Percentiles rank a stretch among this genome's conserved stretches.
phyloP scores from a whole-genome alignment of 176 grass and related monocot species.

The Cenchrus fungigraminus region DNA sequence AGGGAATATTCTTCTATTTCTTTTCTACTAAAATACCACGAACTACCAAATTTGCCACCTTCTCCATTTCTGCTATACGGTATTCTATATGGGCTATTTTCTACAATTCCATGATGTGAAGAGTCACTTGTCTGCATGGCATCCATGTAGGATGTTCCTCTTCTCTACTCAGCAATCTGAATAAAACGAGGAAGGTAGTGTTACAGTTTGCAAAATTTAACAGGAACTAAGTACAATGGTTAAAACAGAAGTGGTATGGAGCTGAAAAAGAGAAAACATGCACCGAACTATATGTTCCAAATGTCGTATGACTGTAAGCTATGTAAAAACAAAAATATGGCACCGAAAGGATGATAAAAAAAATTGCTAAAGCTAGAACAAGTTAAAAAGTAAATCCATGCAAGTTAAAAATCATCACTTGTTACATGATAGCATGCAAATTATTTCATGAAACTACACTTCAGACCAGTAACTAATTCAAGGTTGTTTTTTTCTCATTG shows the following conservation, averaged over 20 bases:
- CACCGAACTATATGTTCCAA: too few relatives aligned
- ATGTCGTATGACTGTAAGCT: background rate
- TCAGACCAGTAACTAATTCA: background rate
- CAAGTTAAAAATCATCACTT: background rate
- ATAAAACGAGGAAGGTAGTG: conserved; percentile 20
- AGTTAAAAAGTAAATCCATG: background rate
- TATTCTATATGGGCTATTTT: conserved; percentile 68
- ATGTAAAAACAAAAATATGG: background rate
- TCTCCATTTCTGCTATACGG: conserved; percentile 49
- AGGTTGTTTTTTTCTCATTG: background rate
- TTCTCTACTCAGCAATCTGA: conserved; percentile 39
- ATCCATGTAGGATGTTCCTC: conserved; percentile 41
- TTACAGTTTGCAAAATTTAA: conserved; percentile 35
- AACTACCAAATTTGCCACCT: conserved; percentile 55
- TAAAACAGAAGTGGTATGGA: background rate
- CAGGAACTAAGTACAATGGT: background rate
- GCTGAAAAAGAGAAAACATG: background rate
- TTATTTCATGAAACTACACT: conserved; percentile 12
- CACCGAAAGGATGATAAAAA: background rate
- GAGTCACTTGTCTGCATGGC: conserved; percentile 54
- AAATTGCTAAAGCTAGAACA: conserved; percentile 2
- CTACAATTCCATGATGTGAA: conserved; percentile 60
- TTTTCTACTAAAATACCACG: conserved; percentile 95
- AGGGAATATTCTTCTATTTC: conserved; percentile 90
- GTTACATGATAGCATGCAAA: too few relatives aligned